Base-by-base conservation (phyloP, 768 basidiomycete genomes). In the Suillus cothurnatus region DNA sequence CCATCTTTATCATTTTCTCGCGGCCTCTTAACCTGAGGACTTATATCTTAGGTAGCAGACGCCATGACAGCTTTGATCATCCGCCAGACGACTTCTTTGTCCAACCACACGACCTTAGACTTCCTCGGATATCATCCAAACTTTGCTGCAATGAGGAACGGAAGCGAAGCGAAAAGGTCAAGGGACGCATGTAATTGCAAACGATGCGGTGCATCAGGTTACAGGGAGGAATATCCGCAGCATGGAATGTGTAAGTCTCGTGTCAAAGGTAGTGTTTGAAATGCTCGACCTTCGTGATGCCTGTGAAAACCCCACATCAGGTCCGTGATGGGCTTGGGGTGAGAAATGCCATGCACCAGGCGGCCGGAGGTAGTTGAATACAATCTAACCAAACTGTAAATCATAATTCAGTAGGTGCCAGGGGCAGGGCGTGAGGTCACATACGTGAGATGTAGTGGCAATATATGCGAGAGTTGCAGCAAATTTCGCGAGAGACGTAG, bases 151-250 rank as follows among this genome's bases (percentile, higher is more conserved):
- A 80, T 64, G 41, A 78, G 76, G 66, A 80, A 76, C 63, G 84
- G 76, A 19, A 87, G 70, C 41, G 90, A 86, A n/a, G 88, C 86
- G 69, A 82, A 87, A 9, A 88, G 75, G 72, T 95, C 93, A 57
- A 96, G 73, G 3, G 91, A 84, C 8, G 90, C 86, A 72, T 95
- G 94, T 6, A 97, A 84, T 74, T 97, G 95, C 47, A 97, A 82
- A 72, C 87, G 85, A 67, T 88, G 87, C 15, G 94, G 94, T 19
- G 89, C 87, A 74, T 97, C 95, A 53, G n/a, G 97, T 79, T 15
- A 97, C 93, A 6, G 95, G 93, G 39, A 92, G 79, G 75, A 93
- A 96, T 71, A 97, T 87, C 28, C 95, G 88, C 41, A 97, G 74
- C 6, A 90, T 90, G 1, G 92, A 21, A 52, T 64, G 60, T 38